These are phyloP conservation scores for Xylaria castorea DNA, from an alignment of 495 filamentous ascomycete species.

Conservation along the genomic window DNA sequence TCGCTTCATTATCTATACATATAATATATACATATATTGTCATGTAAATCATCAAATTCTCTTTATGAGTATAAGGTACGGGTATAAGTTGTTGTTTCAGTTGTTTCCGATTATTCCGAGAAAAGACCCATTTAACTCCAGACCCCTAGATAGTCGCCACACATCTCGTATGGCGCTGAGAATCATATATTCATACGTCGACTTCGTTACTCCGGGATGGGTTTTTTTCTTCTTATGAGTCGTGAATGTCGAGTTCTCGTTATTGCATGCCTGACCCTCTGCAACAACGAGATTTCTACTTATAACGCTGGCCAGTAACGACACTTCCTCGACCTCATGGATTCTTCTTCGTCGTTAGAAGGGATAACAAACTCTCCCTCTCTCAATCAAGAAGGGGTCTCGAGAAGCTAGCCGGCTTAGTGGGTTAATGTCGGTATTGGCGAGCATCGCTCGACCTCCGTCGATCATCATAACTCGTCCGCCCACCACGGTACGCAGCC, in stretches of 20 bases:
- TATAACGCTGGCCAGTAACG: neutral
- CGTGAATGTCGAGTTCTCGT: neutral
- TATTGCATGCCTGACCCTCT: neutral
- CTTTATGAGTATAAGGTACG: neutral
- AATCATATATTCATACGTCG: constrained; percentile 11
- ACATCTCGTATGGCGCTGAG: neutral
- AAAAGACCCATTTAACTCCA: constrained; percentile 2
- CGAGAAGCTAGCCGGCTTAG: neutral
- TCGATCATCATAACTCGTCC: constrained; percentile 26
- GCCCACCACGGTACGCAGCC: constrained; percentile 28
- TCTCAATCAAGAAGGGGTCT: neutral
- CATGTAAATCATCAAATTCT: neutral
- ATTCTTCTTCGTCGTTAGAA: neutral
- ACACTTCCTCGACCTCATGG: neutral
- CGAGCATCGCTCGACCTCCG: constrained; percentile 34
- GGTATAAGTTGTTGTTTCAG: neutral
- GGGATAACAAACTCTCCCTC: neutral
- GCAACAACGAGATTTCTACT: neutral
- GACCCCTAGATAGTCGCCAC: neutral
- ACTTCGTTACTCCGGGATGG: neutral
- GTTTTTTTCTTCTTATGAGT: neutral
- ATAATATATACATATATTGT: constrained; percentile 5
- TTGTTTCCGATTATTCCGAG: neutral
- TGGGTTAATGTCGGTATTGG: constrained; percentile 22
- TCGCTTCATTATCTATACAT: neutral